phyloP scores from a whole-genome alignment of 176 grass and related monocot species.

The Microstegium vimineum region DNA sequence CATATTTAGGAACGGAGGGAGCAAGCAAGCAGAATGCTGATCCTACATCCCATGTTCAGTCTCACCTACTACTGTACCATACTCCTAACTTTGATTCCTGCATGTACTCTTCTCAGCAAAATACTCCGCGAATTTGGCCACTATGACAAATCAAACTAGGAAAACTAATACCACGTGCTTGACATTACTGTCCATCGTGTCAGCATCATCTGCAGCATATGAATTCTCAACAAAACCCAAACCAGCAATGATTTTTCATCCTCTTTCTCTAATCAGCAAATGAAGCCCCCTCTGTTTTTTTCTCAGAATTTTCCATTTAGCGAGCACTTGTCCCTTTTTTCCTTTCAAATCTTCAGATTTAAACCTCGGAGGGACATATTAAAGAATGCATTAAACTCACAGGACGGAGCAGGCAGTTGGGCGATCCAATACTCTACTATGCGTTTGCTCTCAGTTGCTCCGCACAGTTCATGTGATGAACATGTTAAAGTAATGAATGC shows the following conservation, averaged over 20 bases:
- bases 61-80: conserved; percentile 18
- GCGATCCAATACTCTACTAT: neutral
- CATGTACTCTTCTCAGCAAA: conserved; percentile 9
- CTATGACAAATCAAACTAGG: conserved; percentile 6
- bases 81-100: conserved; percentile 13
- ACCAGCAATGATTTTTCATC: neutral
- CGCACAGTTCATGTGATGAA: conserved; percentile 39
- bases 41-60: conserved; percentile 24
- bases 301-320: neutral
- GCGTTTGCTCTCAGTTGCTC: conserved; percentile 22
- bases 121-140: neutral
- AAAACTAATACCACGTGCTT: neutral
- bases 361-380: neutral
- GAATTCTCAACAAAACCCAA: neutral
- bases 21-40: too few relatives aligned
- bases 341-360: neutral
- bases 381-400: conserved; percentile 19
- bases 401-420: conserved; percentile 7
- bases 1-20: too few relatives aligned
- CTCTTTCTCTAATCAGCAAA: neutral
- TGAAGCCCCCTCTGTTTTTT: neutral
- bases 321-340: neutral
- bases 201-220: neutral
- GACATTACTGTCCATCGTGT: neutral
- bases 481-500: conserved; percentile 38